Evolutionary conservation across 2,329 filamentous ascomycete species (phyloP), one percentile per base, ranked within the genome.

Genomic region (Zasmidium angulare): DNA sequence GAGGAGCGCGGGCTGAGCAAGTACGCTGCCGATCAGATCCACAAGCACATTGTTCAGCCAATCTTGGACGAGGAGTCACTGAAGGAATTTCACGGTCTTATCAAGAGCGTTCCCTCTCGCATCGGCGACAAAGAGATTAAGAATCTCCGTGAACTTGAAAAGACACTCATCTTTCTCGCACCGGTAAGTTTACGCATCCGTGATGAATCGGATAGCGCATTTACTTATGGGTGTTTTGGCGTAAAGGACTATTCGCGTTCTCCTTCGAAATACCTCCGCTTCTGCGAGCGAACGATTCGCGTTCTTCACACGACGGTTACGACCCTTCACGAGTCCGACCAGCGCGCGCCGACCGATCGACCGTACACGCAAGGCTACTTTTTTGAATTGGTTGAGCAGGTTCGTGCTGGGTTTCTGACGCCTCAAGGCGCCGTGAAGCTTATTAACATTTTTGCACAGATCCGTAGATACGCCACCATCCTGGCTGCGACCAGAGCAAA

Each of bases 301-400:
- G 95, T 92, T 78, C 88, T 96, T 74, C 90, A 96, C 81, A 88
- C 91, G 65, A 95, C 91, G 61, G 90, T 96, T 76, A 88, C 91
- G 76, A 88, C 89, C 76, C 83, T 97, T 66, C 88, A 86, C 81
- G 91, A 96, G 74, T 87, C 87, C 74, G 93, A 98, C 76, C 90
- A 93, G 79, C 88, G 88, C 67, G 86, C 91, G 74, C 89, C 90
- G 61, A 82, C 86, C 77, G 93, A 98, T 77, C 88, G 89, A 70
- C 91, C 92, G 67, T 98, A 97, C 82, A 95, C 89, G 83, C 91
- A 90, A 84, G 91, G 91, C 74, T 98, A 98, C 79, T 97, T 97
- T 75, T 89, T 97, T 79, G 93, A 98, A 80, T 87, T 98, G 62
- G 88, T 96, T 75, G 91, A 96, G 75, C 93, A 97, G 84, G 71